Conservation (phyloP, 1,284 basidiomycete genomes). For the Ceratobasidium sp. region DNA sequence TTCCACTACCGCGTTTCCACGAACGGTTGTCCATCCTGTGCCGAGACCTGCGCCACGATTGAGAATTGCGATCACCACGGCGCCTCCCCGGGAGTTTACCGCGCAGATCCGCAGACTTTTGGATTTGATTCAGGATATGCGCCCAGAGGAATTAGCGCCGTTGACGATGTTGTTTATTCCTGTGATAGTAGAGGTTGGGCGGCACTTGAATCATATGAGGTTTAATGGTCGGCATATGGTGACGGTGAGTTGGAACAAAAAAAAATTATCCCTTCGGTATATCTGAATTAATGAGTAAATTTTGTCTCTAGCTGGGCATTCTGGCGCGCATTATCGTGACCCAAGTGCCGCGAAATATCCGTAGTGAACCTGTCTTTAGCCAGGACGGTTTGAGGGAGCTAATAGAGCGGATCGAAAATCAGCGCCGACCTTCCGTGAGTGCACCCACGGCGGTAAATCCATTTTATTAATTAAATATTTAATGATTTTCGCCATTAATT, state of each 20-base stretch:
- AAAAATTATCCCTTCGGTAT: not conserved
- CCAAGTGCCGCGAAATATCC: not conserved
- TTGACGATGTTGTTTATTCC: not conserved
- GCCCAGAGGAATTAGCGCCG: not conserved
- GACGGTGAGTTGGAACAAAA: not conserved
- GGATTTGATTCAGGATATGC: not conserved
- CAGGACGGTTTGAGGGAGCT: not conserved
- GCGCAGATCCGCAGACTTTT: not conserved
- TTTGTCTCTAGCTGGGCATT: not conserved
- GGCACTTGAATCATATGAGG: not conserved
- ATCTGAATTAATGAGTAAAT: too few relatives aligned
- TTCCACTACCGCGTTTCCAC: not conserved
- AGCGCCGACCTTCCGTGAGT: not conserved
- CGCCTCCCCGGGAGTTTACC: not conserved
- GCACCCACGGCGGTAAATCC: not conserved
- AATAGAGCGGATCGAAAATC: not conserved
- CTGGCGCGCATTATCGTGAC: not conserved
- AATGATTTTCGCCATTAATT: not conserved
- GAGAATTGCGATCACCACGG: not conserved
- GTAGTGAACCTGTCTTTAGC: not conserved
- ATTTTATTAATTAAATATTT: not conserved
- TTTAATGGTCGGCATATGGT: conserved; percentile 18
- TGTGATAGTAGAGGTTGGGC: not conserved
- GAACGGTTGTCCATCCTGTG: not conserved
- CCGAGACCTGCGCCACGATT: not conserved